Evolutionary conservation across 371 early-diverging fungal species (phyloP).

Genomic region (Mortierella sp.): DNA sequence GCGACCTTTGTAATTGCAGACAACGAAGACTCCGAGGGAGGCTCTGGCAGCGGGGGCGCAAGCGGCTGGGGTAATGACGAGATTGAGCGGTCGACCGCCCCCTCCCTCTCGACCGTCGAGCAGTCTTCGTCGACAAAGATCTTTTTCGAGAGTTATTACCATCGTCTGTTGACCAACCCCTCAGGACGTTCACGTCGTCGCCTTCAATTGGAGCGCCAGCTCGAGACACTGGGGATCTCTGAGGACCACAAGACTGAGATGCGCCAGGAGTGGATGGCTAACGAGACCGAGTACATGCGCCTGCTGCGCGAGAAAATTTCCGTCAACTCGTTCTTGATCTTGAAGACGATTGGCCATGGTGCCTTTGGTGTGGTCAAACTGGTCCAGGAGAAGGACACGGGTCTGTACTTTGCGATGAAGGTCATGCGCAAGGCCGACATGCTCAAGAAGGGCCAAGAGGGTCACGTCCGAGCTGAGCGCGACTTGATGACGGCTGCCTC

Average conservation of each 20-base stretch:
- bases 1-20: conserved; percentile 47
- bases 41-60: neutral
- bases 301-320: conserved; percentile 67
- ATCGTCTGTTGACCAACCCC: conserved; percentile 63
- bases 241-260: conserved; percentile 63
- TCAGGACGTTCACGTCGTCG: conserved; percentile 61
- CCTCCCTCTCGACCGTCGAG: conserved; percentile 68
- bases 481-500: conserved; percentile 80
- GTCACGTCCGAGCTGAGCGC: conserved; percentile 86
- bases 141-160: conserved; percentile 75
- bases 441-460: conserved; percentile 79
- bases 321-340: conserved; percentile 80
- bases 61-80: conserved; percentile 20
- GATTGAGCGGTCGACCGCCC: conserved; percentile 42
- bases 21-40: conserved; percentile 27
- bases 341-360: conserved; percentile 88
- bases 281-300: conserved; percentile 69
- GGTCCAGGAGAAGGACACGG: conserved; percentile 82
- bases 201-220: conserved; percentile 64
- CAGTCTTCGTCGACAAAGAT: conserved; percentile 71
- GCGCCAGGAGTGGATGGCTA: conserved; percentile 62
- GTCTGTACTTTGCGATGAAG: conserved; percentile 89
- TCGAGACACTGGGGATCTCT: conserved; percentile 60
- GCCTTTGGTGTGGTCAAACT: conserved; percentile 88
- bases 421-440: conserved; percentile 83